Evolutionary conservation across 345 rosid genomes (phyloP), one percentile per base, ranked within the genome.

Genomic region (Moricandia arvensis): DNA sequence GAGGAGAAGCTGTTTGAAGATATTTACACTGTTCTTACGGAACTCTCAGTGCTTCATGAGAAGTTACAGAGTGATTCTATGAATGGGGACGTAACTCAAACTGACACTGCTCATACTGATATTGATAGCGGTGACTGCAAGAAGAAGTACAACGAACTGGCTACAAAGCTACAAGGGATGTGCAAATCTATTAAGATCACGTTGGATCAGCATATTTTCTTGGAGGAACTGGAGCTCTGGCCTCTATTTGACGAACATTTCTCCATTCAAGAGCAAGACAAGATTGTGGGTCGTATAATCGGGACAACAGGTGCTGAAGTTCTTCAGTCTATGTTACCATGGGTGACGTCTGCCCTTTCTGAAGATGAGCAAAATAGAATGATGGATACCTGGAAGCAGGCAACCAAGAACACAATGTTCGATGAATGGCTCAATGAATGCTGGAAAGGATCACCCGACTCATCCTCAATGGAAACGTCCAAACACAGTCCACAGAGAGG

Each of bases 351-450:
- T 54, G 98, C 93, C 55, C 93, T 91, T 67, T 85, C 92, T 69
- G 86, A 85, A 74, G 97, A 87, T 68, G 98, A 91, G 83, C 98
- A 91, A 81, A 89, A 82, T 57, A 85, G 89, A 81, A 83, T 93
- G 98, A 91, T 93, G 93, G 93, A 93, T 82, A 84, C 96, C 6
- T 89, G 96, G 97, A 93, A 93, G 83, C 93, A 93, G 72, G 98
- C 97, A 21, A 85, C 98, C 54, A 91, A 88, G 81, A 93, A 93
- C 76, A 93, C 93, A 18, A 93, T 93, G 93, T 93, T 91, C 72
- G 90, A 83, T 77, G 97, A 93, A 68, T 93, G 98, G 96, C 96
- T 93, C 64, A 84, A 86, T 55, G 97, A 89, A 78, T 91, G 88
- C 78, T 85, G 90, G 91, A 87, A 80, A 72, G 86, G 83, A 76